phyloP scores from a whole-genome alignment of 257 asterid genomes.

The Linaria vulgaris region DNA sequence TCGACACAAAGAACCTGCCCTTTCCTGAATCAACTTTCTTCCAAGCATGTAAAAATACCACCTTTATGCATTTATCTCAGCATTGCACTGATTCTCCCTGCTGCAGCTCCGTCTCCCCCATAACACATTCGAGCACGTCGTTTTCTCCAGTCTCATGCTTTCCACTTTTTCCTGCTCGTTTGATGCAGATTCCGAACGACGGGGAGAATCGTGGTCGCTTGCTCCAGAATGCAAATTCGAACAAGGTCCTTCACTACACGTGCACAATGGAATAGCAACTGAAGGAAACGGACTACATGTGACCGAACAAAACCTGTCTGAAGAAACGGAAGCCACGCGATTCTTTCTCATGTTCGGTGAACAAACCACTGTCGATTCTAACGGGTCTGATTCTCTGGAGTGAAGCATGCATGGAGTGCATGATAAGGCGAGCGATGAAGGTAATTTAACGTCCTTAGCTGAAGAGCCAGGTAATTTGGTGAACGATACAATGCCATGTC shows the following conservation, averaged over 20 bases:
- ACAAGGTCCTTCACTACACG: constrained; percentile 77
- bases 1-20: neutral
- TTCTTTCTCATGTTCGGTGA: constrained; percentile 69
- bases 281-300: constrained; percentile 96
- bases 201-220: constrained; percentile 55
- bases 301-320: constrained; percentile 71
- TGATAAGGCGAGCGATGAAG: constrained; percentile 61
- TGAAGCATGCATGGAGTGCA: constrained; percentile 95
- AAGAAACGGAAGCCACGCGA: constrained; percentile 69
- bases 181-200: constrained; percentile 43
- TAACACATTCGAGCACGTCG: constrained; percentile 83
- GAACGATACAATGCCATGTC: constrained; percentile 70
- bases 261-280: constrained; percentile 78
- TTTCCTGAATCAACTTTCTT: no score
- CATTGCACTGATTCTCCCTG: constrained; percentile 93
- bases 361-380: constrained; percentile 43
- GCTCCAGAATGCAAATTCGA: constrained; percentile 63
- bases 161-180: constrained; percentile 53
- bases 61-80: constrained; percentile 82
- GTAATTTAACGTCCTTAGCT: constrained; percentile 59
- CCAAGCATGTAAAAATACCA: neutral
- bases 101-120: constrained; percentile 98
- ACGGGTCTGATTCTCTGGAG: constrained; percentile 59
- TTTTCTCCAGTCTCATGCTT: constrained; percentile 64
- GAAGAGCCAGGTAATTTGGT: constrained; percentile 63